Percentiles rank a stretch among this genome's conserved stretches.
Conservation (phyloP, 306 rosid genomes). For the Quercus rubra region DNA sequence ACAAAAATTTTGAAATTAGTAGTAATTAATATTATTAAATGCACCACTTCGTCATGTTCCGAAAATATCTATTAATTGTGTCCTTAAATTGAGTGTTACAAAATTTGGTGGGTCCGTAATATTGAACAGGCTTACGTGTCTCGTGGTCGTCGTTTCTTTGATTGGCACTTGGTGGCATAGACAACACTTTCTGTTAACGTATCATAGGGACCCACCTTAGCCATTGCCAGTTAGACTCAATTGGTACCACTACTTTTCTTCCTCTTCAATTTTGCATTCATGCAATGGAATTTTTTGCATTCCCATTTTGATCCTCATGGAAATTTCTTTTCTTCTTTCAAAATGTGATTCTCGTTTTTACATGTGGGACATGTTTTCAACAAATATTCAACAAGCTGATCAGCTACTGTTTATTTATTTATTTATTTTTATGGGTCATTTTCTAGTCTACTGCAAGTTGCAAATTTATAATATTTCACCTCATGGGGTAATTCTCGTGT, state of each 20-base stretch:
- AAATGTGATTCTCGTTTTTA: constrained; percentile 2
- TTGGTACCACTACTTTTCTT: not conserved
- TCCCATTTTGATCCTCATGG: not conserved
- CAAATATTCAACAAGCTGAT: not conserved
- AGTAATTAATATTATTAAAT: too few species aligned
- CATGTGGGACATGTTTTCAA: not conserved
- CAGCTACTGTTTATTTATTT: too few species aligned
- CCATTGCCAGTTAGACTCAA: not conserved
- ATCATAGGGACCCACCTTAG: not conserved
- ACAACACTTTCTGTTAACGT: too few species aligned
- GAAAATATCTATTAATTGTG: too few species aligned
- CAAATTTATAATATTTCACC: not conserved
- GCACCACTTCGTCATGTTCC: too few species aligned
- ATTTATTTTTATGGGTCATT: not conserved
- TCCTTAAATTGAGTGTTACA: too few species aligned
- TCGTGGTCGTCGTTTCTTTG: too few species aligned
- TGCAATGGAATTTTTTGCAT: not conserved
- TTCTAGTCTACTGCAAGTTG: not conserved
- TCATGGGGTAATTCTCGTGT: not conserved
- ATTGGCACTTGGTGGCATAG: too few species aligned
- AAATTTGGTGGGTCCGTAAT: too few species aligned
- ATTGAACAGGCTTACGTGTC: too few species aligned
- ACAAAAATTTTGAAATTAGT: too few species aligned
- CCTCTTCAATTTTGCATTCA: not conserved
- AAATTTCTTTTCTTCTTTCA: not conserved